phyloP scores from a whole-genome alignment of 805 yeast genomes.

The Komagataella kurtzmanii region DNA sequence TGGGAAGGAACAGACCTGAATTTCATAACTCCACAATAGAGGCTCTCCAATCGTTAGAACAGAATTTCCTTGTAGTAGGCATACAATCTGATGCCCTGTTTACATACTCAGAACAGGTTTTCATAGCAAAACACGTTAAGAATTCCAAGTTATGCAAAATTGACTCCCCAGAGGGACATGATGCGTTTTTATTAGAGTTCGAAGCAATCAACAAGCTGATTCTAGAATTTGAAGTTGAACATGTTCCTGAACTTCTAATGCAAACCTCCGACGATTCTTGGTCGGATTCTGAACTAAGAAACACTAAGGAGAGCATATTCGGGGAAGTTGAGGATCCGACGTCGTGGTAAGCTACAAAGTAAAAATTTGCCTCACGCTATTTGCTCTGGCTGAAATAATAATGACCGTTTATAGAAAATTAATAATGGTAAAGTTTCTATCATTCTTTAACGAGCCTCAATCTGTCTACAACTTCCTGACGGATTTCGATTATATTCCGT shows the following conservation, averaged over 20 bases:
- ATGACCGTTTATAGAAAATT: neutral
- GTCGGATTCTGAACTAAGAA: conserved; percentile 29
- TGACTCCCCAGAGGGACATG: conserved; percentile 93
- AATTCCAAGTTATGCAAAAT: conserved; percentile 56
- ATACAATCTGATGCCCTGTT: conserved; percentile 87
- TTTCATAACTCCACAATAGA: conserved; percentile 24
- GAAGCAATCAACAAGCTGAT: conserved; percentile 65
- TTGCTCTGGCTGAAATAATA: conserved; percentile 3
- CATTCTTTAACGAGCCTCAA: neutral
- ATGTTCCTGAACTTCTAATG: conserved; percentile 47
- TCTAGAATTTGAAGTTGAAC: conserved; percentile 43
- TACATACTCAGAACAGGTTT: conserved; percentile 84
- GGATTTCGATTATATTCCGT: conserved; percentile 67
- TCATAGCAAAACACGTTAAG: conserved; percentile 64
- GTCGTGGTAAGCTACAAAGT: conserved; percentile 47
- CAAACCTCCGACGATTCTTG: conserved; percentile 31
- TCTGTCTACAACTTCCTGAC: conserved; percentile 40
- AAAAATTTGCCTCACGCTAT: neutral
- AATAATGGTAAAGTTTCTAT: neutral
- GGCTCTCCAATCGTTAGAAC: conserved; percentile 45
- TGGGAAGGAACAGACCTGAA: conserved; percentile 58
- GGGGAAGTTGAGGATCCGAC: conserved; percentile 97
- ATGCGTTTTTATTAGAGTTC: conserved; percentile 88
- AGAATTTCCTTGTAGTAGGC: conserved; percentile 80
- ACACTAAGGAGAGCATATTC: conserved; percentile 51